Evolutionary conservation across 768 basidiomycete genomes (phyloP), one percentile per base, ranked within the genome.

Genomic region (Pleurotus eryngii): DNA sequence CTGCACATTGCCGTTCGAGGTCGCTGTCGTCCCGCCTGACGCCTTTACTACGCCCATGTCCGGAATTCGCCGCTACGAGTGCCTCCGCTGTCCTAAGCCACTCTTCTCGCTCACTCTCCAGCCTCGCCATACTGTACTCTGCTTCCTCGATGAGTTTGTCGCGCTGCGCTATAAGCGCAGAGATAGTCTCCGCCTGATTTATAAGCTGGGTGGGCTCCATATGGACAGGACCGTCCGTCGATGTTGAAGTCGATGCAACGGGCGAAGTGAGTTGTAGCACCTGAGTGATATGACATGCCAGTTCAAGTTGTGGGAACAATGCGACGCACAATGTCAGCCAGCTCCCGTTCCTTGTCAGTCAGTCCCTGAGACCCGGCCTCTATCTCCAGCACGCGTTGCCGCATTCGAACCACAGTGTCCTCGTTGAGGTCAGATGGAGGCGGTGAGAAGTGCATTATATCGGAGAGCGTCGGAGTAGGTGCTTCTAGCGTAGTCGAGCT

Each of bases 21-120:
- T 88, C 85, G 3, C 35, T 26, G 8, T 1, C 51, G 5, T 54
- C 51, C 9, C 51, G 35, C 4, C 15, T 54, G 4, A 71, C 68
- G 12, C 63, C 60, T 27, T 55, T 43, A 14, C 63, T 66, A 5
- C 66, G 64, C n/a, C 72, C 68, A 43, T 70, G 79, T 57, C 17
- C 51, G 42, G 74, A 76, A 46, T 78, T 73, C 46, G 80, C 81
- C 2, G 74, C 65, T 56, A 88, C 74, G 37, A 91, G 73, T 6
- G 85, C 87, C 60, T 90, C 88, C 1, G 87, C 81, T 61, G 79
- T 82, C 56, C 89, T 74, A 4, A 76, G 79, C 85, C 88, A 91
- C 2, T 79, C 74, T 14, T 82, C 81, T 62, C 79, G 77, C 67
- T 90, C 88, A 1, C 81, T 76, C 30, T 81, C 71, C 85, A 84